Evolutionary conservation across 305 asterid species (phyloP).

Genomic region (Caryopteris hybrid): DNA sequence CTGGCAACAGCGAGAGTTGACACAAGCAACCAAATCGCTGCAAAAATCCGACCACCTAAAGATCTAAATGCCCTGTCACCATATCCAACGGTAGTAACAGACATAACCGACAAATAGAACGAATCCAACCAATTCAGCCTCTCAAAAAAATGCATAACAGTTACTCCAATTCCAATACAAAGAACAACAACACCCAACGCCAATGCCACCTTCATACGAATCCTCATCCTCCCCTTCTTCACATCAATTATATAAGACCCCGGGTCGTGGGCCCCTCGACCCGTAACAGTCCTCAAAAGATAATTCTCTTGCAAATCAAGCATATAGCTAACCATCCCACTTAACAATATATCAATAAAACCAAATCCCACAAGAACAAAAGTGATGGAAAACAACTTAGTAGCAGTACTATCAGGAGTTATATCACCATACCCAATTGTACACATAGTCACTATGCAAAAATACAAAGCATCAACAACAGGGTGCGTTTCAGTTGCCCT

Average conservation of each 20-base stretch:
- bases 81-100: conserved; percentile 86
- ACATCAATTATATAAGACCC: conserved; percentile 58
- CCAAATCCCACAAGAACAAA: conserved; percentile 90
- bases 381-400: conserved; percentile 61
- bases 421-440: conserved; percentile 93
- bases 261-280: conserved; percentile 35
- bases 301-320: conserved; percentile 83
- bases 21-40: conserved; percentile 80
- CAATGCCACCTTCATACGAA: conserved; percentile 69
- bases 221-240: conserved; percentile 86
- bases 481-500: conserved; percentile 56
- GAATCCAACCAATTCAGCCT: conserved; percentile 64
- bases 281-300: conserved; percentile 51
- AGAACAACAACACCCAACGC: conserved; percentile 76
- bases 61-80: conserved; percentile 80
- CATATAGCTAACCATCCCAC: conserved; percentile 72
- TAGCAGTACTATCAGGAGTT: conserved; percentile 47
- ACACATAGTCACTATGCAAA: conserved; percentile 85
- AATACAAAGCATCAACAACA: conserved; percentile 76
- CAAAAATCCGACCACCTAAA: conserved; percentile 63
- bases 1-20: conserved; percentile 88
- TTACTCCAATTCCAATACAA: conserved; percentile 67
- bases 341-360: conserved; percentile 61
- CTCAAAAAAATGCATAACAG: conserved; percentile 68
- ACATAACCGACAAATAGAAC: conserved; percentile 72